Percentiles rank a stretch among this genome's conserved stretches.
Conservation (phyloP, 805 yeast genomes). For the Tetrapisispora arboricola region DNA sequence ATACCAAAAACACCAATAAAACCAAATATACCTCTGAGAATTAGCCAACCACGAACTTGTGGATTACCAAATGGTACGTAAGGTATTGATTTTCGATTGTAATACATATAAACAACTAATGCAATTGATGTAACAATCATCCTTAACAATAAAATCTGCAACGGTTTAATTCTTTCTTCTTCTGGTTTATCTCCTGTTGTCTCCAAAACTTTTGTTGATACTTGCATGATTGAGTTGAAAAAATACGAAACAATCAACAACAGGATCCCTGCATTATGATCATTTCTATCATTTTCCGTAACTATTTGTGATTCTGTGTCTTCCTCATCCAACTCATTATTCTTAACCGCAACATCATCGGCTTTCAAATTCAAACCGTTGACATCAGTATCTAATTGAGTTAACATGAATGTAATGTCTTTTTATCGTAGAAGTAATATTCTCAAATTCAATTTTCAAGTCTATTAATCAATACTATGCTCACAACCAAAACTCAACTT, state of each 20-base stretch:
- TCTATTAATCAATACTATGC: too few relatives aligned
- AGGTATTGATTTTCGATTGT: constrained; percentile 35
- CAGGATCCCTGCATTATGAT: constrained; percentile 37
- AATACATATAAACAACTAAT: constrained; percentile 46
- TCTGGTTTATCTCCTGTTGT: constrained; percentile 43
- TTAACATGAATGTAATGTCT: too few relatives aligned
- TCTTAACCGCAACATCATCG: neutral
- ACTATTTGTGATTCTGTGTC: constrained; percentile 6
- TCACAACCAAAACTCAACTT: too few relatives aligned
- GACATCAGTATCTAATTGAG: too few relatives aligned
- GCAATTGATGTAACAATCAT: constrained; percentile 62
- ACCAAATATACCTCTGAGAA: constrained; percentile 61
- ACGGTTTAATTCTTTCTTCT: constrained; percentile 54
- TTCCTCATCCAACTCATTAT: constrained; percentile 4
- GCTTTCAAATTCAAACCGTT: neutral
- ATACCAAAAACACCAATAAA: constrained; percentile 72
- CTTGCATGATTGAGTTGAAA: constrained; percentile 68
- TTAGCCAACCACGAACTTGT: constrained; percentile 42
- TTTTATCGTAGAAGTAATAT: too few relatives aligned
- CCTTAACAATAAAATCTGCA: constrained; percentile 67
- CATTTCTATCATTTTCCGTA: constrained; percentile 22
- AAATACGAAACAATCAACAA: constrained; percentile 54
- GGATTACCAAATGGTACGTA: constrained; percentile 65
- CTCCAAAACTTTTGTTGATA: constrained; percentile 64
- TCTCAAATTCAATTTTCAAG: too few relatives aligned